Conservation (phyloP, 1,284 basidiomycete genomes). For the Microbotryum violaceum region DNA sequence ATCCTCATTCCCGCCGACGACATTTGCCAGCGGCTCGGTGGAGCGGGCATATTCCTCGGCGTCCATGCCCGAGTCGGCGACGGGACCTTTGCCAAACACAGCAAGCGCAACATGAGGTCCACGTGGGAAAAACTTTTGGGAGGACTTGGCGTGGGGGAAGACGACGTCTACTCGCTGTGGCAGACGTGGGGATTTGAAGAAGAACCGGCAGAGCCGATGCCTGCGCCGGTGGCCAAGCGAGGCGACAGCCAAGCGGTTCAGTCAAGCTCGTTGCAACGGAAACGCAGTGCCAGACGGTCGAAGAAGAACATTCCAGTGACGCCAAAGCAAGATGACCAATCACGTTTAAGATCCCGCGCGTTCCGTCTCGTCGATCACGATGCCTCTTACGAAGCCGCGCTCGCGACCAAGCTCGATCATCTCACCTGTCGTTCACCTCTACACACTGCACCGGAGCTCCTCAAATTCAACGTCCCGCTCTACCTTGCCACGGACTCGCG, state of each 20-base stretch:
- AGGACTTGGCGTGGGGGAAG: slow-evolving; percentile 1
- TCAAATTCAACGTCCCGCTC: slow-evolving; percentile 25
- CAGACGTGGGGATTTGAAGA: not conserved
- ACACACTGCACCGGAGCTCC: slow-evolving; percentile 14
- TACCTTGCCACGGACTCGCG: slow-evolving; percentile 32
- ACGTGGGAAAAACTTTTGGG: slow-evolving; percentile 10
- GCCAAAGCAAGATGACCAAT: not conserved
- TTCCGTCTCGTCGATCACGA: not conserved
- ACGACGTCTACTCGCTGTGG: slow-evolving; percentile 17
- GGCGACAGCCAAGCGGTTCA: not conserved
- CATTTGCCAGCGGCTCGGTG: slow-evolving; percentile 18
- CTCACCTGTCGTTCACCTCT: slow-evolving; percentile 21
- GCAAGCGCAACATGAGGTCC: slow-evolving; percentile 32
- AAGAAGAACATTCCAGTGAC: not conserved
- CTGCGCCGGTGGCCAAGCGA: not conserved
- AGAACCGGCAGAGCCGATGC: not conserved
- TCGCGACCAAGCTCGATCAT: not conserved
- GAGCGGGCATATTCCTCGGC: slow-evolving; percentile 41
- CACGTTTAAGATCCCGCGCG: not conserved
- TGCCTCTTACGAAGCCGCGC: not conserved
- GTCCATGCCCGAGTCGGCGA: slow-evolving; percentile 61
- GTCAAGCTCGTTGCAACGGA: no score
- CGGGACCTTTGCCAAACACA: slow-evolving; percentile 50
- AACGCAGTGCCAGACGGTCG: not conserved
- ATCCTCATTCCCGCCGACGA: slow-evolving; percentile 20